Conservation (phyloP, 1,284 basidiomycete genomes). For the Ganoderma lingzhi region DNA sequence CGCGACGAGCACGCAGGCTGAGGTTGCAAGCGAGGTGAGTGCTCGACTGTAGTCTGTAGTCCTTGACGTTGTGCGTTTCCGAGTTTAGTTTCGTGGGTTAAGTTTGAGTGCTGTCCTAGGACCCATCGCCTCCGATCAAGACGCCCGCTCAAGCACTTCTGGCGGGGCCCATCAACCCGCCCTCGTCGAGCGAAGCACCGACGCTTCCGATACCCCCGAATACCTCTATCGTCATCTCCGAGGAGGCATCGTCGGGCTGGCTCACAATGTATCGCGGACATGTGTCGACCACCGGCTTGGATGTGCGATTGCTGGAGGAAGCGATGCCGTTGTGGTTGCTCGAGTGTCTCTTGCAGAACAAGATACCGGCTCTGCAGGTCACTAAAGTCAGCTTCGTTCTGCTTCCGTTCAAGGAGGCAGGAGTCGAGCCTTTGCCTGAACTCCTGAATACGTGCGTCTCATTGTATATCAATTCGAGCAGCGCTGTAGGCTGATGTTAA, state of each 20-base stretch:
- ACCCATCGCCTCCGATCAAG: constrained; percentile 34
- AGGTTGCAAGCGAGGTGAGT: constrained; percentile 43
- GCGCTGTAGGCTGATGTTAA: constrained; percentile 21
- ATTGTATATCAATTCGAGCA: neutral
- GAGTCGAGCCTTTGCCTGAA: constrained; percentile 72
- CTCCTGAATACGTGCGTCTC: constrained; percentile 76
- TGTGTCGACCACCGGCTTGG: constrained; percentile 68
- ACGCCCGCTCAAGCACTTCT: constrained; percentile 74
- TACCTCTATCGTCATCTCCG: constrained; percentile 82
- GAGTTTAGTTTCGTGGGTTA: neutral
- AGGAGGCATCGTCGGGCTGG: constrained; percentile 85
- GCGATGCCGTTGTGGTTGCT: constrained; percentile 88
- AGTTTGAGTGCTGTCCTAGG: constrained; percentile 27
- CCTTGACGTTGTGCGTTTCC: neutral
- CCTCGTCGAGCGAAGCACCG: constrained; percentile 79
- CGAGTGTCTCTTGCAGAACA: constrained; percentile 85
- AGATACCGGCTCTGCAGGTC: constrained; percentile 55
- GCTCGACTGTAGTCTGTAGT: constrained; percentile 14
- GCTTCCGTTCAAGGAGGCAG: constrained; percentile 74
- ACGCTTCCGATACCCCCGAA: constrained; percentile 66
- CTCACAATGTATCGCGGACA: constrained; percentile 82
- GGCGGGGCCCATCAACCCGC: constrained; percentile 73
- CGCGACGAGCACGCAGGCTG: constrained; percentile 32
- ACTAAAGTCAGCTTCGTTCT: constrained; percentile 91
- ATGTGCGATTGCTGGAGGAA: constrained; percentile 78